phyloP scores from a whole-genome alignment of 768 basidiomycete genomes.

The Infundibulicybe gibba region DNA sequence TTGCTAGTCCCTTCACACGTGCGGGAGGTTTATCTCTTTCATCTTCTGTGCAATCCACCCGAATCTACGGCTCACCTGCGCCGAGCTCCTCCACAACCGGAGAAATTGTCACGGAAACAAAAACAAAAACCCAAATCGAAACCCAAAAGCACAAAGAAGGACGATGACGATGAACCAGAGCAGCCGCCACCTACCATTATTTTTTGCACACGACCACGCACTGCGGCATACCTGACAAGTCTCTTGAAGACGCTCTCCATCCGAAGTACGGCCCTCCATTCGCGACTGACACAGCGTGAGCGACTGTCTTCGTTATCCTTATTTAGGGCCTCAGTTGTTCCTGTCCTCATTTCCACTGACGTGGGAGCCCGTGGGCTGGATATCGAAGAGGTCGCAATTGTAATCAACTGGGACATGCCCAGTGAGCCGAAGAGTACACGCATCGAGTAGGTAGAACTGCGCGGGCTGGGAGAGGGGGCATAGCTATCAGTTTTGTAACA shows the following conservation, averaged over 20 bases:
- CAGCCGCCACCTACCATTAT: constrained; percentile 96
- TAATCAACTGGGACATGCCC: constrained; percentile 97
- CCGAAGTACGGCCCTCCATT: constrained; percentile 87
- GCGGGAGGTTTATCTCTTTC: constrained; percentile 86
- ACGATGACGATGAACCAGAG: constrained; percentile 49
- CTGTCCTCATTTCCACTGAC: constrained; percentile 91
- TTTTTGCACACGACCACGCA: constrained; percentile 82
- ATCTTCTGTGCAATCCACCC: constrained; percentile 87
- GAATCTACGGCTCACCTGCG: constrained; percentile 69
- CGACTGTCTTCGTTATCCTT: constrained; percentile 79
- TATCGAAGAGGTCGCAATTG: constrained; percentile 94
- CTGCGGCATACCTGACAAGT: constrained; percentile 84
- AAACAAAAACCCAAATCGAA: constrained; percentile 31
- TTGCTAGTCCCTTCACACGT: constrained; percentile 93
- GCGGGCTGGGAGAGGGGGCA: constrained; percentile 83
- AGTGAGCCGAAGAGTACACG: constrained; percentile 90
- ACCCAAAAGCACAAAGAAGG: constrained; percentile 14
- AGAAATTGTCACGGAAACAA: constrained; percentile 29
- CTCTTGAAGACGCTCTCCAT: constrained; percentile 78
- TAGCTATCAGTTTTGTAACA: constrained; percentile 93
- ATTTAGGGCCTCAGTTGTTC: constrained; percentile 84
- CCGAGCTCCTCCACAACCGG: constrained; percentile 54
- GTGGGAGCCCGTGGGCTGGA: constrained; percentile 95
- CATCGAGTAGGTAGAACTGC: constrained; percentile 95
- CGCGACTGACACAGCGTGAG: constrained; percentile 89